Conservation (phyloP, 2,329 filamentous ascomycete genomes). For the Tolypocladium amazonense region DNA sequence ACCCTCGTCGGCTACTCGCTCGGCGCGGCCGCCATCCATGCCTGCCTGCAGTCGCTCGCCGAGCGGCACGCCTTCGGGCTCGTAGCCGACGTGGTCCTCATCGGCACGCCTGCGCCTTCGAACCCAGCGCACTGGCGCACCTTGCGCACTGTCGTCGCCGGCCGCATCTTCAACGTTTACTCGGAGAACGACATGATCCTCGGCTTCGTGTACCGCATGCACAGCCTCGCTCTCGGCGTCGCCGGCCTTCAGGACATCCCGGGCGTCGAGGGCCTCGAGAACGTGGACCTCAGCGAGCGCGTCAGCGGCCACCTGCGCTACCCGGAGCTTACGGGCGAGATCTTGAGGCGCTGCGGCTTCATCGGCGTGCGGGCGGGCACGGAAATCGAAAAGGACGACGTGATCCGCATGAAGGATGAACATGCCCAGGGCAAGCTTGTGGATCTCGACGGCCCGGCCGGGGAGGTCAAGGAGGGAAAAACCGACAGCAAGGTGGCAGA, state of each 20-base stretch:
- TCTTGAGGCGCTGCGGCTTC: slow-evolving; percentile 42
- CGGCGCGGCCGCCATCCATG: slow-evolving; percentile 72
- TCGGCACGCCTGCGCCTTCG: slow-evolving; percentile 71
- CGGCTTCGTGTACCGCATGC: slow-evolving; percentile 77
- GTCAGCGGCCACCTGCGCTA: slow-evolving; percentile 44
- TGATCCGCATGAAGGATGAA: slow-evolving; percentile 34
- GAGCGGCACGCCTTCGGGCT: slow-evolving; percentile 73
- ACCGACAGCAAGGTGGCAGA: slow-evolving; percentile 7
- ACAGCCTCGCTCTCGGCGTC: slow-evolving; percentile 71
- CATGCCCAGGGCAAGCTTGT: slow-evolving; percentile 19
- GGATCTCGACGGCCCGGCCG: slow-evolving; percentile 12
- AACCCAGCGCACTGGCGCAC: slow-evolving; percentile 62
- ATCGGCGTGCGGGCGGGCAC: slow-evolving; percentile 31
- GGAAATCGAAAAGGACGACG: slow-evolving; percentile 40
- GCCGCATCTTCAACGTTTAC: slow-evolving; percentile 78
- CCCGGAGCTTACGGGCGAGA: slow-evolving; percentile 38
- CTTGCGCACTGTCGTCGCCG: slow-evolving; percentile 68
- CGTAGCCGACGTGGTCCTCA: slow-evolving; percentile 71
- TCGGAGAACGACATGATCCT: slow-evolving; percentile 82
- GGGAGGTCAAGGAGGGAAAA: background rate
- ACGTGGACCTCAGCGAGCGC: slow-evolving; percentile 41
- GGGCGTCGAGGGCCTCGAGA: slow-evolving; percentile 54
- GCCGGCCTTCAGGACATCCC: slow-evolving; percentile 70
- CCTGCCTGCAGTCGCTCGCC: slow-evolving; percentile 67
- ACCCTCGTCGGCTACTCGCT: slow-evolving; percentile 75